phyloP scores from a whole-genome alignment of 495 filamentous ascomycete species.

The Rusavskia elegans region DNA sequence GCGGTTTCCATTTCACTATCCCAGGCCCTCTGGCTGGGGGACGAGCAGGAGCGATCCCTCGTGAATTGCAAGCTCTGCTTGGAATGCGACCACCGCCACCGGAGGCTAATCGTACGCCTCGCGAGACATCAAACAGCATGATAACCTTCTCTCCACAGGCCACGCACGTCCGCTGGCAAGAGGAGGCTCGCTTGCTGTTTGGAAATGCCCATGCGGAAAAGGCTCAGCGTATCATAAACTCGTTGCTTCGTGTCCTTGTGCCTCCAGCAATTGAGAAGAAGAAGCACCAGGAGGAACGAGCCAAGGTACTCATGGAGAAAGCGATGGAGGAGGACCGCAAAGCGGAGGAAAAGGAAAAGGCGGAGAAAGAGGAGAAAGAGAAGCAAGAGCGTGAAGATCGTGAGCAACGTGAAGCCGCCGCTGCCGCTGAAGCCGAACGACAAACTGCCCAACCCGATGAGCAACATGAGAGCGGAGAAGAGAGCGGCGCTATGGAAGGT shows the following conservation, averaged over 20 bases:
- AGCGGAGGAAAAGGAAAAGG: constrained; percentile 26
- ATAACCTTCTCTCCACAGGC: constrained; percentile 53
- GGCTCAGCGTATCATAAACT: constrained; percentile 50
- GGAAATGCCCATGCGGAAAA: constrained; percentile 51
- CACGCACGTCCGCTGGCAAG: constrained; percentile 68
- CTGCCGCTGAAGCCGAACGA: constrained; percentile 24
- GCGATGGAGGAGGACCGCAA: constrained; percentile 31
- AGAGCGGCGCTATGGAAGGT: constrained; percentile 61
- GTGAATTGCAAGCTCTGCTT: constrained; percentile 43
- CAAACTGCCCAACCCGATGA: constrained; percentile 30
- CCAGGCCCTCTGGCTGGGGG: constrained; percentile 21
- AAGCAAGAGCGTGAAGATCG: constrained; percentile 21
- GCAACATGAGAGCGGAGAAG: too few species aligned
- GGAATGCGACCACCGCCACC: constrained; percentile 30
- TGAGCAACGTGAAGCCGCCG: constrained; percentile 22
- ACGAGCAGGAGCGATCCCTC: constrained; percentile 28
- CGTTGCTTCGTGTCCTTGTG: constrained; percentile 58
- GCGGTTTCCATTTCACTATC: constrained; percentile 36
- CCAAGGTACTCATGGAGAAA: constrained; percentile 25
- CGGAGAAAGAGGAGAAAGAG: constrained; percentile 33
- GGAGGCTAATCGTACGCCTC: constrained; percentile 25
- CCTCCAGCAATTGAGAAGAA: constrained; percentile 73
- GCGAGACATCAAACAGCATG: constrained; percentile 46
- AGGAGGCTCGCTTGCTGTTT: constrained; percentile 80
- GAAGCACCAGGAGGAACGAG: constrained; percentile 39